Conservation (phyloP, 1,284 basidiomycete genomes). For the Puccinia sorghi region DNA sequence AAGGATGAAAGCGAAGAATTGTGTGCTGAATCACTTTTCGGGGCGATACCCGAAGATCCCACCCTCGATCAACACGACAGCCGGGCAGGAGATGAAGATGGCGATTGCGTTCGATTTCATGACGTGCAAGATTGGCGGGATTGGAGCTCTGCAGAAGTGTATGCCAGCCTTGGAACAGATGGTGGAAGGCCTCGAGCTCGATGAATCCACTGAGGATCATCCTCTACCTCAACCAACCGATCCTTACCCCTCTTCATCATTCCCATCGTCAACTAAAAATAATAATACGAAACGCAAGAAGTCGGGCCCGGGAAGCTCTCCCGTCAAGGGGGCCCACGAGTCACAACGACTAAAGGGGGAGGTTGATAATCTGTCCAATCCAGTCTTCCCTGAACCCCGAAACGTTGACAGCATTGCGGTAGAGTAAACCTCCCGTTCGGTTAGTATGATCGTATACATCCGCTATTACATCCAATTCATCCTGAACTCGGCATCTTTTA, state of each 20-base stretch:
- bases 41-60: conserved; percentile 88
- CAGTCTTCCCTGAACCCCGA: neutral
- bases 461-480: neutral
- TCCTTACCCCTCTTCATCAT: no score
- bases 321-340: neutral
- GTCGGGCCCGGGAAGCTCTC: neutral
- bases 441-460: no score
- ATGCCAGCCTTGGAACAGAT: conserved; percentile 70
- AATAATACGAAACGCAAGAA: conserved; percentile 25
- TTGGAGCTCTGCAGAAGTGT: conserved; percentile 78
- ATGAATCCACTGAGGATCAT: neutral
- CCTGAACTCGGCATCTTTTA: neutral
- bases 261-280: no score
- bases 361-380: neutral
- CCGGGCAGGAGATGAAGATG: conserved; percentile 59
- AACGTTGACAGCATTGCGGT: neutral
- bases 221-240: neutral
- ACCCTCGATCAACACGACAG: conserved; percentile 51
- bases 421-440: no score
- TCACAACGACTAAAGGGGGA: neutral
- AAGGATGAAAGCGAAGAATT: conserved; percentile 73
- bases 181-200: conserved; percentile 59
- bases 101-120: conserved; percentile 80
- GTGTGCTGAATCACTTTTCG: conserved; percentile 91
- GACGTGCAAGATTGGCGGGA: conserved; percentile 69